phyloP scores from a whole-genome alignment of 176 grass and related monocot genomes.

The Avena atlantica region DNA sequence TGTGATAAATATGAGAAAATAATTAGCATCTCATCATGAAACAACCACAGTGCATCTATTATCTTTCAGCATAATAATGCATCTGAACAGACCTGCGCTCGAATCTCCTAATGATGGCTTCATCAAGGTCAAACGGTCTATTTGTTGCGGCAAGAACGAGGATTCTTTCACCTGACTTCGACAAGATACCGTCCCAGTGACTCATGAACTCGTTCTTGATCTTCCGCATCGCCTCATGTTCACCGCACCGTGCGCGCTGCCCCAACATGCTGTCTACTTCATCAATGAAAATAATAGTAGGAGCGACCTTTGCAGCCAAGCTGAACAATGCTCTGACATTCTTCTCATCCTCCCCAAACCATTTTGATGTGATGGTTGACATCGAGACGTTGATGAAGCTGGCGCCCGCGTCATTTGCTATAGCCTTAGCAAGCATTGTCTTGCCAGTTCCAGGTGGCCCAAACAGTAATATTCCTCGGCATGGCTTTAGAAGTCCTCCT shows the following conservation, averaged over 20 bases:
- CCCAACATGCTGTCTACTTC: slow-evolving; percentile 98
- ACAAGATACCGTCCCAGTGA: slow-evolving; percentile 93
- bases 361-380: slow-evolving; percentile 98
- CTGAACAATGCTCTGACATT: slow-evolving; percentile 94
- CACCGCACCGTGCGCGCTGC: slow-evolving; percentile 76
- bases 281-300: slow-evolving; percentile 95
- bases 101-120: slow-evolving; percentile 98
- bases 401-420: slow-evolving; percentile 93
- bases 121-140: slow-evolving; percentile 96
- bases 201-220: slow-evolving; percentile 99
- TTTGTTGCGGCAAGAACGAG: slow-evolving; percentile 99
- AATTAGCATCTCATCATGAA: slow-evolving; percentile 2
- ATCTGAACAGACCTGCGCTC: slow-evolving; percentile 78
- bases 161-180: slow-evolving; percentile 75
- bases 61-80: neutral
- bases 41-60: neutral
- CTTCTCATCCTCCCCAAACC: slow-evolving; percentile 98
- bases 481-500: slow-evolving; percentile 93
- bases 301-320: slow-evolving; percentile 88
- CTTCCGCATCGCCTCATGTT: slow-evolving; percentile 97
- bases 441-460: slow-evolving; percentile 97
- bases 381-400: slow-evolving; percentile 98
- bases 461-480: slow-evolving; percentile 86
- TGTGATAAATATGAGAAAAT: slow-evolving; percentile 32
- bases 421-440: slow-evolving; percentile 99